phyloP scores from a whole-genome alignment of 345 rosid genomes.

The Linum lewisii region DNA sequence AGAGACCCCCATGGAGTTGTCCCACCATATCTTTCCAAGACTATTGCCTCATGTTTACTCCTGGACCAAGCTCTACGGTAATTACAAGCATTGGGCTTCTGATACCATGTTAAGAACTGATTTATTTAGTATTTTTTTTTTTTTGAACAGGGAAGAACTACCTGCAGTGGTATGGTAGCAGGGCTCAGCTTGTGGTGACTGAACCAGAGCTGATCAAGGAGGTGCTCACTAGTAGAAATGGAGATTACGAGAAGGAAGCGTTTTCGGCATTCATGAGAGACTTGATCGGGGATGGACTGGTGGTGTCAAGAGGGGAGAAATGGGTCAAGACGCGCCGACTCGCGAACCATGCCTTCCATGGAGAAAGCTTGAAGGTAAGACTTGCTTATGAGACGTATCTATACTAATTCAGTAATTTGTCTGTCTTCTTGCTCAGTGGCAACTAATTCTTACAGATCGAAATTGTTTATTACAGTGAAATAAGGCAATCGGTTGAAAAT shows the following conservation, averaged over 20 bases:
- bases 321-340: constrained; percentile 16
- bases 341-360: constrained; percentile 16
- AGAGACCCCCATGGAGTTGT: background rate
- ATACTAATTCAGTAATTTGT: no score
- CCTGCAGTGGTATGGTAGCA: constrained; percentile 10
- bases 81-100: background rate
- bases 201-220: constrained; percentile 11
- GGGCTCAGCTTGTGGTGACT: constrained; percentile 9
- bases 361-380: constrained; percentile 17
- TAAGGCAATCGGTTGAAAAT: no score
- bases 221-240: constrained; percentile 11
- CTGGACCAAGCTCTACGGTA: background rate
- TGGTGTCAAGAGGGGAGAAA: constrained; percentile 12
- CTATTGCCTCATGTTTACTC: background rate
- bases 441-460: no score
- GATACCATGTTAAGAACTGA: no score
- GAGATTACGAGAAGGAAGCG: background rate
- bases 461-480: no score
- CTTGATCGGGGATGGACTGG: constrained; percentile 10
- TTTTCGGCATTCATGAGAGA: background rate
- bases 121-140: no score
- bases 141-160: constrained; percentile 2
- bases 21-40: background rate
- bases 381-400: no score
- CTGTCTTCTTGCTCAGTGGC: no score